These are phyloP conservation scores for Ophiocordyceps camponoti-rufipedis DNA, from an alignment of 2,329 filamentous ascomycete species.

Conservation along the genomic window DNA sequence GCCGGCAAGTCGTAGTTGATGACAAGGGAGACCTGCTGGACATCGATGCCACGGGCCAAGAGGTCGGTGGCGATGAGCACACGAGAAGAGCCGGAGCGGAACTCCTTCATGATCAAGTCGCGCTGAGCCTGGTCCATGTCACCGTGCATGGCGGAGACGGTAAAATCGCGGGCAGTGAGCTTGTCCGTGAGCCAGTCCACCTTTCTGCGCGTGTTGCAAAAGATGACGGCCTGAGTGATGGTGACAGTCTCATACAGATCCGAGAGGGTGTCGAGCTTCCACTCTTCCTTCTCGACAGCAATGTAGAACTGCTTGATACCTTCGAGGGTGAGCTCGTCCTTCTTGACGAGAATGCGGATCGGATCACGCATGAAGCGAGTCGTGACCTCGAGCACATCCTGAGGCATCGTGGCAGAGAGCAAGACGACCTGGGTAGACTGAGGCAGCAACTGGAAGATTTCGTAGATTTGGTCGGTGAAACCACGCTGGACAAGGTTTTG, in stretches of 20 bases:
- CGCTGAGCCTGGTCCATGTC: slow-evolving; percentile 98
- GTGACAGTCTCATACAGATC: slow-evolving; percentile 98
- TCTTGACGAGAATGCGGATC: slow-evolving; percentile 91
- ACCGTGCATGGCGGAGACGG: slow-evolving; percentile 95
- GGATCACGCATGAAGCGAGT: slow-evolving; percentile 99
- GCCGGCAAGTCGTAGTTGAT: slow-evolving; percentile 98
- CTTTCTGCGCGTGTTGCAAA: slow-evolving; percentile 98
- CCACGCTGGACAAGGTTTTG: slow-evolving; percentile 57
- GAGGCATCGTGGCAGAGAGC: slow-evolving; percentile 87
- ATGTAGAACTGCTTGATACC: slow-evolving; percentile 99
- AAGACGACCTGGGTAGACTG: slow-evolving; percentile 97
- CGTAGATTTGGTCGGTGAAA: slow-evolving; percentile 97
- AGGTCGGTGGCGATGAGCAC: slow-evolving; percentile 96
- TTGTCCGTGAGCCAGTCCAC: slow-evolving; percentile 99
- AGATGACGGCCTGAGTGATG: slow-evolving; percentile 97
- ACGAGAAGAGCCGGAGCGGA: slow-evolving; percentile 87
- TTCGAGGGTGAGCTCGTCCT: slow-evolving; percentile 94
- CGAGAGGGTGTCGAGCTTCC: slow-evolving; percentile 98
- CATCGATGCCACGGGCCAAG: slow-evolving; percentile 95
- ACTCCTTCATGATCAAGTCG: slow-evolving; percentile 98
- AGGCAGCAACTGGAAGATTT: slow-evolving; percentile 92
- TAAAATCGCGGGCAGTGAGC: slow-evolving; percentile 98
- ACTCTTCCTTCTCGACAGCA: slow-evolving; percentile 97
- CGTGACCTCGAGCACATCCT: slow-evolving; percentile 97
- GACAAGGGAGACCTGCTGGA: slow-evolving; percentile 92